These are phyloP conservation scores for Monilinia laxa DNA, from an alignment of 2,329 filamentous ascomycete species.

Conservation along the genomic window DNA sequence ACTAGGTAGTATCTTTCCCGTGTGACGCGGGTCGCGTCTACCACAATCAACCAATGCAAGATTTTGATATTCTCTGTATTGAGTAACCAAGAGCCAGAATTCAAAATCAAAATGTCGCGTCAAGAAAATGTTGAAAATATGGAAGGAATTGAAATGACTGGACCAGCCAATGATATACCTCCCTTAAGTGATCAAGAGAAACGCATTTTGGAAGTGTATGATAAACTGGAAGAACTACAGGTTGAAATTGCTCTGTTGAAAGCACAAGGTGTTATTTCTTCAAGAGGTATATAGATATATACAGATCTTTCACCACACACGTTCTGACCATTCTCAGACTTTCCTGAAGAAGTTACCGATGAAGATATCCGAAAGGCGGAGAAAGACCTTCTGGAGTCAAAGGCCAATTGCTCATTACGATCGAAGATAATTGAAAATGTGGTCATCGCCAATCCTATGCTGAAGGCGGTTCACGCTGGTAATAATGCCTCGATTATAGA, in stretches of 20 bases:
- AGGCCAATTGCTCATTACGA: slow-evolving; percentile 66
- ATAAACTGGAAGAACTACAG: slow-evolving; percentile 68
- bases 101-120: slow-evolving; percentile 10
- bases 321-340: slow-evolving; percentile 32
- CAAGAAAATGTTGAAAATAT: slow-evolving; percentile 28
- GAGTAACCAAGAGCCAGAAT: slow-evolving; percentile 1
- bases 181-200: slow-evolving; percentile 66
- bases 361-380: slow-evolving; percentile 59
- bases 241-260: slow-evolving; percentile 68
- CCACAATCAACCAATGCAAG: slow-evolving; percentile 1
- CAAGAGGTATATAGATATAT: slow-evolving; percentile 31
- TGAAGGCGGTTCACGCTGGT: slow-evolving; percentile 73
- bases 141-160: slow-evolving; percentile 35
- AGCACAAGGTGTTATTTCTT: slow-evolving; percentile 41
- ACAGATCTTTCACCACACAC: background rate
- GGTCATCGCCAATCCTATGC: slow-evolving; percentile 69
- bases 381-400: slow-evolving; percentile 63
- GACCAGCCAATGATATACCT: slow-evolving; percentile 38
- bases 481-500: slow-evolving; percentile 64
- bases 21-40: slow-evolving; percentile 4
- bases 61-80: background rate
- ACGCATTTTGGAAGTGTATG: slow-evolving; percentile 66
- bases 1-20: slow-evolving; percentile 5
- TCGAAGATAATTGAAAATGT: slow-evolving; percentile 68
- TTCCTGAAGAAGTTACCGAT: slow-evolving; percentile 44